Percentiles rank a stretch among this genome's conserved stretches.
These are phyloP conservation scores for Flammula alnicola DNA, from an alignment of 1,284 basidiomycete genomes.

Conservation along the genomic window DNA sequence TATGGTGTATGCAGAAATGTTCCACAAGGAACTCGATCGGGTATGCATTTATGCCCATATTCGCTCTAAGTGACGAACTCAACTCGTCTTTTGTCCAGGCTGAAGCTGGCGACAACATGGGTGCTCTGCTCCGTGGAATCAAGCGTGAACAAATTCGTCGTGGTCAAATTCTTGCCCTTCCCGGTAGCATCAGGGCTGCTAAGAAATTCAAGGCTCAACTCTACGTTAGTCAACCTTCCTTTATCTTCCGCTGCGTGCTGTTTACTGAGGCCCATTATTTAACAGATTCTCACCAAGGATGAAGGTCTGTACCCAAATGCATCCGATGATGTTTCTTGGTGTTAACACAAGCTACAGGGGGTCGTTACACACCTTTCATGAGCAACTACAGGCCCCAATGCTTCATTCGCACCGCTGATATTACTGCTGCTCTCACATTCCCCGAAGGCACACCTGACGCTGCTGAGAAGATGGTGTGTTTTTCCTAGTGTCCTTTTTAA, in stretches of 20 bases:
- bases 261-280: constrained; percentile 9
- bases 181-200: constrained; percentile 92
- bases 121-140: constrained; percentile 93
- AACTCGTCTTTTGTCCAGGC: constrained; percentile 51
- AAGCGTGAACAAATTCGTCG: constrained; percentile 97
- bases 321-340: background rate
- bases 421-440: constrained; percentile 88
- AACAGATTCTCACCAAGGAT: constrained; percentile 90
- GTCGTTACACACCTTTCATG: constrained; percentile 98
- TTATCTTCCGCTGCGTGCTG: background rate
- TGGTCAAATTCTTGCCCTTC: constrained; percentile 90
- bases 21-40: constrained; percentile 99
- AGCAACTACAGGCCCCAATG: constrained; percentile 96
- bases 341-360: constrained; percentile 49
- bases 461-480: constrained; percentile 78
- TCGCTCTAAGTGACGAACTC: constrained; percentile 3
- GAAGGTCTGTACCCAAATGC: constrained; percentile 60
- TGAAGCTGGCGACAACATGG: constrained; percentile 99
- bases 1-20: constrained; percentile 79
- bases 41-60: constrained; percentile 40
- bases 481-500: background rate
- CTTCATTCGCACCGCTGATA: constrained; percentile 95
- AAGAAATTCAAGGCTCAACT: constrained; percentile 95
- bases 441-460: constrained; percentile 81
- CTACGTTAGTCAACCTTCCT: constrained; percentile 61